Conservation (phyloP, 208 protist genomes). For the Lotmaria passim region DNA sequence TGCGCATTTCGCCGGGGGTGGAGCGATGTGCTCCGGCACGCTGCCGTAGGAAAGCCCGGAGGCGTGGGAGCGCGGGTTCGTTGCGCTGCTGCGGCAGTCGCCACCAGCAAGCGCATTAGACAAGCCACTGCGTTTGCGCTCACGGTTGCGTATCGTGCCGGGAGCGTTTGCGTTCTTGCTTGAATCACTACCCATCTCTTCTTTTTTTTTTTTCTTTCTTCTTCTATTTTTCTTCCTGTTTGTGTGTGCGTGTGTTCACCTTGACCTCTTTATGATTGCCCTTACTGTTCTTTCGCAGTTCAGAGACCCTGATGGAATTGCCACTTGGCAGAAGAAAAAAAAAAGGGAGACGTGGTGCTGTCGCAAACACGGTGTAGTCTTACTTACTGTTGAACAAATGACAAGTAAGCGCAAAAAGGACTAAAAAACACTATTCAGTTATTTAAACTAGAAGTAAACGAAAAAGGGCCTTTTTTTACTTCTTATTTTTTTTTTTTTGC, state of each 20-base stretch:
- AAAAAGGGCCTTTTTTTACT: neutral
- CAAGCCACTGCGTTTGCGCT: constrained; percentile 30
- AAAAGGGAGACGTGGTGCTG: too few species aligned
- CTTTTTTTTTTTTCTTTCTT: constrained; percentile 1
- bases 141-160: constrained; percentile 3
- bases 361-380: too few species aligned
- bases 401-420: neutral
- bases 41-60: constrained; percentile 7
- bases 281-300: too few species aligned
- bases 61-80: neutral
- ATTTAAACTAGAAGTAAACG: too few species aligned
- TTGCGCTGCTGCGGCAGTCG: constrained; percentile 7
- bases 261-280: too few species aligned
- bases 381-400: too few species aligned
- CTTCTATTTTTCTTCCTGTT: constrained; percentile 5
- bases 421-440: too few species aligned
- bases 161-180: constrained; percentile 22
- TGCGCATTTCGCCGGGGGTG: constrained; percentile 27
- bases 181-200: constrained; percentile 27
- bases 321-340: constrained; percentile 9
- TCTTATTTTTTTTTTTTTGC: neutral
- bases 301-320: too few species aligned
- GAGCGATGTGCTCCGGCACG: constrained; percentile 8
- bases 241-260: neutral
- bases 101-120: constrained; percentile 25